Evolutionary conservation across 2,329 filamentous ascomycete species (phyloP), one percentile per base, ranked within the genome.

Genomic region (Colletotrichum sp.): DNA sequence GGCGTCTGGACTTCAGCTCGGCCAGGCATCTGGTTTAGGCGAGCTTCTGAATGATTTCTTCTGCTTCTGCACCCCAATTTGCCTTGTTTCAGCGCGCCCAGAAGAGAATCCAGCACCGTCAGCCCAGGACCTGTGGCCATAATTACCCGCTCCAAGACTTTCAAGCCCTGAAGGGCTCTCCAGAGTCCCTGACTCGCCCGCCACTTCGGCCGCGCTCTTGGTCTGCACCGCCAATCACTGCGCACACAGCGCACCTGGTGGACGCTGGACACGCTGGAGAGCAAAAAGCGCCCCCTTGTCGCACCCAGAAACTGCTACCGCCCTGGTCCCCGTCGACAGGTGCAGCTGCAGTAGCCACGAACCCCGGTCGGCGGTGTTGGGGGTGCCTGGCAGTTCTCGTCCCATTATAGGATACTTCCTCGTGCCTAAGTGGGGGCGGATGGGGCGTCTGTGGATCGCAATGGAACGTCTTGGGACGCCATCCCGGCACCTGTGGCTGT

Each of bases 71-170:
- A 65, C 28, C 59, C 68, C 60, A 65, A 71, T 28, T 28, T 64
- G 71, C 48, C 34, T 28, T 68, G 71, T 73, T 68, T 65, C 59
- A 64, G n/a, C 39, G 26, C 57, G 73, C 73, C 70, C 34, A 73
- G 73, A 75, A 39, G 32, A 68, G 22, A 30, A 48, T 65, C 70
- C 59, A 73, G 64, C 34, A 28, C 57, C 59, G 70, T 28, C 57
- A 48, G 30, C 44, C 60, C 44, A 52, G 44, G 30, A 30, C n/a
- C 12, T 34, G 60, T 71, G 59, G 59, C 34, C 67, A 71, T 52
- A 30, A 66, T 24, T n/a, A 71, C n/a, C 48, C 22, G 59, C 18
- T 62, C 59, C 59, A 63, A 63, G 59, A 52, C 44, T 13, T 52
- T 52, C 44, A 52, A 52, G 44, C 44, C 44, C n/a, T 52, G 44